Percentiles rank a stretch among this genome's conserved stretches.
These are phyloP conservation scores for Suhomyces terraborum DNA, from an alignment of 1,139 yeast genomes.

Conservation along the genomic window DNA sequence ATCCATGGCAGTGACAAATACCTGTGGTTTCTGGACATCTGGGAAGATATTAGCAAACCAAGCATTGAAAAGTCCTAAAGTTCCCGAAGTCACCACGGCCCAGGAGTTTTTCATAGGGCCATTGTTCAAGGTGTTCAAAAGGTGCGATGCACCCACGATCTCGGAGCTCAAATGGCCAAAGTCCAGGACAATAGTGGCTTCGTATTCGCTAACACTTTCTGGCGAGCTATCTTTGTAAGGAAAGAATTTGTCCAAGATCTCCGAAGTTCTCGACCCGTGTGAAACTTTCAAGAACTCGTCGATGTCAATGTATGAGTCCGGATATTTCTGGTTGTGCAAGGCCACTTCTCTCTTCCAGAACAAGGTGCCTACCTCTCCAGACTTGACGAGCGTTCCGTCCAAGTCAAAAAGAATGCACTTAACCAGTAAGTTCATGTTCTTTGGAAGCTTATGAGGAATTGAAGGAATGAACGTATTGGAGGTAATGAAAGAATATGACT, in stretches of 20 bases:
- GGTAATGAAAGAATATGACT: no score
- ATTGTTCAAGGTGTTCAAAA: slow-evolving; percentile 17
- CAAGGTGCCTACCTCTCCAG: slow-evolving; percentile 24
- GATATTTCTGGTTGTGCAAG: slow-evolving; percentile 18
- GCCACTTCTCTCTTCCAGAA: slow-evolving; percentile 22
- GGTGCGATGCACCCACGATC: slow-evolving; percentile 18
- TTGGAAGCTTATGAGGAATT: no score
- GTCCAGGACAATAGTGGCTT: slow-evolving; percentile 19
- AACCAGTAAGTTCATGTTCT: no score
- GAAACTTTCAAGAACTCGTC: slow-evolving; percentile 18
- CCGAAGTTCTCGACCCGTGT: slow-evolving; percentile 24
- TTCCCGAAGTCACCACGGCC: slow-evolving; percentile 28
- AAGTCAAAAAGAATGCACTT: slow-evolving; percentile 21
- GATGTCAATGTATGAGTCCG: slow-evolving; percentile 16
- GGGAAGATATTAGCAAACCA: slow-evolving; percentile 22
- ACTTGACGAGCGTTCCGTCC: slow-evolving; percentile 27
- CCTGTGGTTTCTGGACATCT: slow-evolving; percentile 16
- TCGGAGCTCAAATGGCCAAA: slow-evolving; percentile 23
- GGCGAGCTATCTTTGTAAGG: slow-evolving; percentile 16
- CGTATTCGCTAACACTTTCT: slow-evolving; percentile 20
- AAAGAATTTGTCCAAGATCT: slow-evolving; percentile 19
- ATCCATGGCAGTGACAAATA: slow-evolving; percentile 27
- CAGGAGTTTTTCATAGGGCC: slow-evolving; percentile 15
- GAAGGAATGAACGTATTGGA: no score
- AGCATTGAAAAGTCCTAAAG: slow-evolving; percentile 21